phyloP scores from a whole-genome alignment of 202 grass and related monocot species.

The Musa balbisiana region DNA sequence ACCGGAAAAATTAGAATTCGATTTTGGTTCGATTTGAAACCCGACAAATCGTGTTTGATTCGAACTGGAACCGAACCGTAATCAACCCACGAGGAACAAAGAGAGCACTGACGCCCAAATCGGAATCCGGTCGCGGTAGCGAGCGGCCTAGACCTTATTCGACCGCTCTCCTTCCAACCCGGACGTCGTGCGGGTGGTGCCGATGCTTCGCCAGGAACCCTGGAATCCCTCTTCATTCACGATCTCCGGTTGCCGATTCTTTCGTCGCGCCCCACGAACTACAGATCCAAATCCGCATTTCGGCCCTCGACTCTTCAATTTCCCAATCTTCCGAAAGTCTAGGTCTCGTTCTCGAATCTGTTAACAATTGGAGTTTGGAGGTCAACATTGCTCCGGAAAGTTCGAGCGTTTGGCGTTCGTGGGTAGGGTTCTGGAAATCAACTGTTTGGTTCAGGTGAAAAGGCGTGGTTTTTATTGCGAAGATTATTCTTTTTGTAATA shows the following conservation, averaged over 20 bases:
- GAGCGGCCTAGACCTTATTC: no score
- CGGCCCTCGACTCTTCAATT: background rate
- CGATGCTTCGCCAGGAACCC: background rate
- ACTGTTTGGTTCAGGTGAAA: background rate
- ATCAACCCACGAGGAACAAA: no score
- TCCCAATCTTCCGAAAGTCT: background rate
- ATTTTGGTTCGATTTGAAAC: no score
- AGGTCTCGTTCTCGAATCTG: background rate
- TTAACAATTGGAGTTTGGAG: background rate
- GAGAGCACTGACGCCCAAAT: no score
- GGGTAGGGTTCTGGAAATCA: background rate
- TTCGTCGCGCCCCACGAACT: background rate
- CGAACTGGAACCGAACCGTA: no score
- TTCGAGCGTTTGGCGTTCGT: background rate
- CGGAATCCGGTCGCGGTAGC: no score
- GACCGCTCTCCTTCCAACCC: no score
- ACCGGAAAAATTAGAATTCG: no score
- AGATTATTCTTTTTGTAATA: background rate
- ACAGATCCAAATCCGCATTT: background rate
- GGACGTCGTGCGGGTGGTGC: background rate
- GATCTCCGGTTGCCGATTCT: background rate
- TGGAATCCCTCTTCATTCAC: background rate
- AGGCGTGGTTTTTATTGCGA: background rate
- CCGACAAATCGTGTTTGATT: no score
- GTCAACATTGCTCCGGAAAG: background rate